Conservation (phyloP, 257 asterid species). For the Dorcoceras hygrometricum region DNA sequence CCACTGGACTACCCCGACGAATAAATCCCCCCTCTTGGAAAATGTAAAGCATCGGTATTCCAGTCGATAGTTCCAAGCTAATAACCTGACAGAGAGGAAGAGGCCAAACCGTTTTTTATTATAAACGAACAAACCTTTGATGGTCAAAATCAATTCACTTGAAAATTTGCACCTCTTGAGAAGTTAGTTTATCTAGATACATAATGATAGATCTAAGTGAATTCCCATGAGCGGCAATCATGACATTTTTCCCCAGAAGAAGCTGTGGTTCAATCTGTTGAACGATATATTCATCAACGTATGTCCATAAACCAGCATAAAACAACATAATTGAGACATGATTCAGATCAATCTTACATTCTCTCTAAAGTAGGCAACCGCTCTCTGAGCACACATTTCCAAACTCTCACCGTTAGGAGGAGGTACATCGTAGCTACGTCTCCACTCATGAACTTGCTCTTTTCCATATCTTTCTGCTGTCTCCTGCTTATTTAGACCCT, state of each 20-base stretch:
- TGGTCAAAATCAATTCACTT: background rate
- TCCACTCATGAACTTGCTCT: constrained; percentile 92
- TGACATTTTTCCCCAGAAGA: constrained; percentile 66
- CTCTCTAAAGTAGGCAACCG: constrained; percentile 88
- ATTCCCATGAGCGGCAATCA: constrained; percentile 99
- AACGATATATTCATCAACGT: constrained; percentile 24
- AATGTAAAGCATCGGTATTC: constrained; percentile 98
- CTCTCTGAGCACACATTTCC: constrained; percentile 99
- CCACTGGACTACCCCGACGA: constrained; percentile 95
- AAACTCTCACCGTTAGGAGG: constrained; percentile 98
- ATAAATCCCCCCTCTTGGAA: constrained; percentile 76
- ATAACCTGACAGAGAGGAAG: constrained; percentile 57
- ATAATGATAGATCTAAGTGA: constrained; percentile 92
- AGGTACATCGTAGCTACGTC: constrained; percentile 92
- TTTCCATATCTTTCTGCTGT: constrained; percentile 91
- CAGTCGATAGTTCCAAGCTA: constrained; percentile 93
- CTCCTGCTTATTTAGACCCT: constrained; percentile 95
- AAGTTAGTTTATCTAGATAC: constrained; percentile 93
- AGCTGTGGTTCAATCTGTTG: constrained; percentile 89
- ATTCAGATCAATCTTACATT: constrained; percentile 38
- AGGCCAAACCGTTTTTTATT: background rate
- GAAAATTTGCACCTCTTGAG: constrained; percentile 71
- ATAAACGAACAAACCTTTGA: background rate
- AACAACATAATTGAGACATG: background rate
- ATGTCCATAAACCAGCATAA: constrained; percentile 4